phyloP scores from a whole-genome alignment of 768 basidiomycete species.

The Lactarius hengduanensis region DNA sequence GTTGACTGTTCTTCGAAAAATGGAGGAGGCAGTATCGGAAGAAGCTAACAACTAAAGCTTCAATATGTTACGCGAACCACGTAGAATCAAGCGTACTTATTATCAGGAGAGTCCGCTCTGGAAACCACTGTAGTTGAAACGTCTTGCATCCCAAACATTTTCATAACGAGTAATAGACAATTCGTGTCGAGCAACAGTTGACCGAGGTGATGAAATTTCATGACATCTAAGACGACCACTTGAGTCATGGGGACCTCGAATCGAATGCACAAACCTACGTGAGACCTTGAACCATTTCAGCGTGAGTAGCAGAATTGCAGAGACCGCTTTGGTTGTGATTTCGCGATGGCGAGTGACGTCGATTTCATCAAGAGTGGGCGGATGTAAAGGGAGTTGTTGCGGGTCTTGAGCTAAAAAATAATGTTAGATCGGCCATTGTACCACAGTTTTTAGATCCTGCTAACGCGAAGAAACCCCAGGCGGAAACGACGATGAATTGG shows the following conservation, averaged over 20 bases:
- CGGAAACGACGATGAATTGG: constrained; percentile 69
- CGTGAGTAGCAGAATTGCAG: constrained; percentile 85
- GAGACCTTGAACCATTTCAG: constrained; percentile 99
- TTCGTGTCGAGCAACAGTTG: constrained; percentile 94
- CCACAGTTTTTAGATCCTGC: constrained; percentile 27
- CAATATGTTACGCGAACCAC: constrained; percentile 8
- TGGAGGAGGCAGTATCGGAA: constrained; percentile 90
- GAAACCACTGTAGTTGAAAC: constrained; percentile 80
- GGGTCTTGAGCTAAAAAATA: constrained; percentile 49
- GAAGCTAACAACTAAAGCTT: constrained; percentile 51
- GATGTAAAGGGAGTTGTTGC: constrained; percentile 53
- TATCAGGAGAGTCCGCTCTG: constrained; percentile 82
- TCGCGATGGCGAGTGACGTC: constrained; percentile 95
- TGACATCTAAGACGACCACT: constrained; percentile 64
- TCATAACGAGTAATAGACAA: constrained; percentile 86
- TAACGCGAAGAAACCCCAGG: constrained; percentile 67
- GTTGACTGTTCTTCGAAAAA: constrained; percentile 65
- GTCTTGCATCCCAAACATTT: constrained; percentile 98
- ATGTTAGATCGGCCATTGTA: constrained; percentile 1
- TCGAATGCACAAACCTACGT: constrained; percentile 54
- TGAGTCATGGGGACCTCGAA: constrained; percentile 3
- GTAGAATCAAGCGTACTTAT: constrained; percentile 55
- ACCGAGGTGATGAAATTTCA: constrained; percentile 99
- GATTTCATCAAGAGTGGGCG: constrained; percentile 83
- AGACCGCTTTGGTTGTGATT: constrained; percentile 95